A percentile compares a stretch with the other conserved stretches of the same genome.
These are phyloP conservation scores for Nannochloropsis granulata DNA, from an alignment of 108 stramenopile genomes.

Conservation along the genomic window DNA sequence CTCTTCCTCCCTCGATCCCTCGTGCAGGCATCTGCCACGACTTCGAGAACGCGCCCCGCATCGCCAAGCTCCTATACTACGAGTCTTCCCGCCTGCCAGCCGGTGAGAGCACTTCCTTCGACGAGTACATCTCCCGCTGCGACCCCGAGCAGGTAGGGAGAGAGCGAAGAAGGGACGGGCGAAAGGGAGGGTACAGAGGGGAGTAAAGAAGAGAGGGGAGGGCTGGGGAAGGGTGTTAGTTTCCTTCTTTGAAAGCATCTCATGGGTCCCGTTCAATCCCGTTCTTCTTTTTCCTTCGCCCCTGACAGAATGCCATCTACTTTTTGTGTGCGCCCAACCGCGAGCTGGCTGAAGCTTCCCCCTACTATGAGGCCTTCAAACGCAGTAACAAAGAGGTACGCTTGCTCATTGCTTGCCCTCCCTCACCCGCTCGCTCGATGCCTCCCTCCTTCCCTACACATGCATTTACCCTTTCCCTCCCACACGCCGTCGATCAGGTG, in stretches of 20 bases:
- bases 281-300: neutral
- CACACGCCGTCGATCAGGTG: conserved; percentile 8
- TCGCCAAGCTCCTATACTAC: conserved; percentile 86
- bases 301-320: conserved; percentile 93
- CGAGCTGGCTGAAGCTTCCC: conserved; percentile 66
- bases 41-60: conserved; percentile 48
- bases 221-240: too few species aligned
- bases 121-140: conserved; percentile 79
- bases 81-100: conserved; percentile 63
- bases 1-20: neutral
- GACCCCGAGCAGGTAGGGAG: neutral
- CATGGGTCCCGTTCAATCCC: neutral
- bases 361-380: conserved; percentile 91
- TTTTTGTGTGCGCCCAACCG: conserved; percentile 86
- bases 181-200: neutral
- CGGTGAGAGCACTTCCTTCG: conserved; percentile 66
- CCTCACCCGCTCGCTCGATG: neutral
- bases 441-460: neutral
- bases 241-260: neutral
- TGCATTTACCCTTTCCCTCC: too few species aligned
- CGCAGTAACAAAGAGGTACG: conserved; percentile 58
- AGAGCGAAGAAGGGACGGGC: neutral
- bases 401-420: neutral
- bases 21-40: conserved; percentile 25
- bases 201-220: too few species aligned